A percentile compares a stretch with the other conserved stretches of the same genome.
Conservation (phyloP, 2,329 filamentous ascomycete species). For the Verticillium klebahnii region DNA sequence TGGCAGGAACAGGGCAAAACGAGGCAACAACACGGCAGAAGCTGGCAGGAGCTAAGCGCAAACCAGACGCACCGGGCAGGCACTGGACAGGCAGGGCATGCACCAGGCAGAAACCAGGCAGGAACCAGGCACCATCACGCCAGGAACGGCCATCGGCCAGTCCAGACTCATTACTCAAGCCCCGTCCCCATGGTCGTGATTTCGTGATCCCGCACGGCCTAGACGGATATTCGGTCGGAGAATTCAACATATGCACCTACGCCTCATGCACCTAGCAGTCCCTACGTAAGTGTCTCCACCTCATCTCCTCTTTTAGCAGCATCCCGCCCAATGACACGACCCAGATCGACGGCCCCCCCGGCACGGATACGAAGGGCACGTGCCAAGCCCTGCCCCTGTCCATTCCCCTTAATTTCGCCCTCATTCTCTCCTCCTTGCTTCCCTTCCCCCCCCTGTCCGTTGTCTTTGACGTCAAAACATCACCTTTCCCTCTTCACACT, state of each 20-base stretch:
- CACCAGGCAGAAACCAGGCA: background rate
- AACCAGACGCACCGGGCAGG: background rate
- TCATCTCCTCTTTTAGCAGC: background rate
- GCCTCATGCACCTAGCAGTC: background rate
- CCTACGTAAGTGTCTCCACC: background rate
- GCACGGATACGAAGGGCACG: background rate
- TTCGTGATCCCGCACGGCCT: background rate
- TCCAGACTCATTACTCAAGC: background rate
- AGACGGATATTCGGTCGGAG: background rate
- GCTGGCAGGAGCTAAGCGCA: background rate
- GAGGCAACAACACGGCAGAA: background rate
- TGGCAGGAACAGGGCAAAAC: background rate
- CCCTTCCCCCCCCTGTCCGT: background rate
- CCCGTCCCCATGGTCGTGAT: background rate
- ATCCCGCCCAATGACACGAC: background rate
- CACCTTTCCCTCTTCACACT: background rate
- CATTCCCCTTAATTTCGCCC: background rate
- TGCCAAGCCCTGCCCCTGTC: background rate
- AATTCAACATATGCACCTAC: background rate
- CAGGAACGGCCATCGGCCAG: background rate
- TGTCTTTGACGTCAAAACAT: background rate
- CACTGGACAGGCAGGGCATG: background rate
- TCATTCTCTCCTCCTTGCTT: background rate
- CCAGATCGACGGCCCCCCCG: background rate
- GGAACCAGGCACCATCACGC: background rate